phyloP scores from a whole-genome alignment of 2,329 filamentous ascomycete genomes.

The Fusarium sp. region DNA sequence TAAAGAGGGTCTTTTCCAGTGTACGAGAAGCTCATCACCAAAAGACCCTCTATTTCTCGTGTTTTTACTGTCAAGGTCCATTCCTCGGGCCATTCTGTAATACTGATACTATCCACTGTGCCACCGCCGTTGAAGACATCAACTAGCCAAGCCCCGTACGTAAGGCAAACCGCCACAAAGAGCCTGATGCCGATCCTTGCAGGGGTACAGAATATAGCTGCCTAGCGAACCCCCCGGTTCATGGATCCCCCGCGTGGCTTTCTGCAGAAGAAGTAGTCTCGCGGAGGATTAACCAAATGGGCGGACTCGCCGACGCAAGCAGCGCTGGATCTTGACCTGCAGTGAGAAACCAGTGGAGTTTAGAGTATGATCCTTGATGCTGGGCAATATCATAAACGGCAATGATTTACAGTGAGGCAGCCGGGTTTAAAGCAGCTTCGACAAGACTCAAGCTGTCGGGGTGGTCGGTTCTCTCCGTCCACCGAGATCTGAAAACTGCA shows the following conservation, averaged over 20 bases:
- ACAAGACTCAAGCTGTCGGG: background rate
- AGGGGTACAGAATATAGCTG: conserved; percentile 21
- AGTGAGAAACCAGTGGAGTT: background rate
- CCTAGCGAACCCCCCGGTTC: conserved; percentile 5
- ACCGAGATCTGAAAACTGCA: background rate
- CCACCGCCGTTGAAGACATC: background rate
- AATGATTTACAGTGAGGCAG: background rate
- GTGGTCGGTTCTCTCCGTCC: background rate
- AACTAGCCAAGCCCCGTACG: background rate
- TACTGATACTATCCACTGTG: too few relatives aligned
- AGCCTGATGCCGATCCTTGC: background rate
- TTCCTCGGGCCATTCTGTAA: background rate
- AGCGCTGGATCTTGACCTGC: background rate
- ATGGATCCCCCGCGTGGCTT: background rate
- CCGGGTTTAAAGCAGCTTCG: background rate
- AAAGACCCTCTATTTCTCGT: background rate
- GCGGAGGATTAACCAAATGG: background rate
- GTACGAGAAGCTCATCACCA: background rate
- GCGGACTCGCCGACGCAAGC: conserved; percentile 26
- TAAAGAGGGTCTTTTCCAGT: background rate
- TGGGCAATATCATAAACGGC: background rate
- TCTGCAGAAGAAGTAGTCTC: background rate
- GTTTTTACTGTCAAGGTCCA: background rate
- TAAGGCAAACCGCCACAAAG: background rate
- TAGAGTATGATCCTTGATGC: background rate